Evolutionary conservation across 2,329 filamentous ascomycete species (phyloP), one percentile per base, ranked within the genome.

Genomic region (Neocatenulostroma microsporum): DNA sequence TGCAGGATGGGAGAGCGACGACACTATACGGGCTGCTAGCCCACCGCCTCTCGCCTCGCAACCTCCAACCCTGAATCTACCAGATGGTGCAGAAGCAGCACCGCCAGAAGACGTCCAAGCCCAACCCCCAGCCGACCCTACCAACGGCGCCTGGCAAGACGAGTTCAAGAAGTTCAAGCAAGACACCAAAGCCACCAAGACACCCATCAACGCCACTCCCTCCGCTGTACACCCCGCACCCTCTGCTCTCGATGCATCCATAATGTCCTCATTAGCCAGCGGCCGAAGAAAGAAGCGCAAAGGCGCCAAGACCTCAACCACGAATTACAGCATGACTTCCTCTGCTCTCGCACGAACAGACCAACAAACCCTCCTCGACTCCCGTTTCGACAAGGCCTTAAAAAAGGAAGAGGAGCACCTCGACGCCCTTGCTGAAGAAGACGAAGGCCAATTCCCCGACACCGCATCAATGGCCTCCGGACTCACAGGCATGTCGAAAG

Each of bases 1-100:
- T 35, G 82, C 83, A 2, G 91, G 89, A 5, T 98, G 88, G 88
- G 88, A 95, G 62, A 93, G 87, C 6, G 91, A 98, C 60, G 81
- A 79, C 50, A 98, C 91, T 1, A 86, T 72, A 81, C 57, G 94
- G 82, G 68, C 74, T 48, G 15, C 61, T 45, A 49, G 43, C 20
- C 49, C 51, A 19, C 47, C 37, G 20, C 36, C 47, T 34, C 43
- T 21, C 35, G 37, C 36, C 35, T 45, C 32, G 35, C 35, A 14
- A 37, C 32, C 54, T 15, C 42, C 46, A 54, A 17, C 57, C 47
- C 47, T 55, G 60, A 12, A 39, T 18, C 30, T 74, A 4, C 40
- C 46, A 2, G 74, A 79, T 19, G 76, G 82, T 37, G 73, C 72
- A 31, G 39, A 49, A 3, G 50, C 49, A 4, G 40, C 39, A 15